Conservation (phyloP, 441 rosid species). For the Bocquillonia castaneifolia region DNA sequence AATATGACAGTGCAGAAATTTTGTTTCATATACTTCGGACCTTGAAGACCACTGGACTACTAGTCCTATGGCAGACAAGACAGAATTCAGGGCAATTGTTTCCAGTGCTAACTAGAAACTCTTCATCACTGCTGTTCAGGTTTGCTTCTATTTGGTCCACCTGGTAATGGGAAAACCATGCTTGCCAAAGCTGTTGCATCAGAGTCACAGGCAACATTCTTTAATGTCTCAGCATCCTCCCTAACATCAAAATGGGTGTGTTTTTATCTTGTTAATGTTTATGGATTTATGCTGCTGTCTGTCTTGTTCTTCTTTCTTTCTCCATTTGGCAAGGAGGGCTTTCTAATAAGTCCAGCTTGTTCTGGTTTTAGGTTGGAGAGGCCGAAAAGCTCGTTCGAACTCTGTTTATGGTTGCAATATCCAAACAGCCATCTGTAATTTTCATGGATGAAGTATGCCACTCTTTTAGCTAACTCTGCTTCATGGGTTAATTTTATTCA, state of each 20-base stretch:
- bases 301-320: slow-evolving; percentile 1
- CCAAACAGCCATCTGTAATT: slow-evolving; percentile 90
- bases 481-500: slow-evolving; percentile 9
- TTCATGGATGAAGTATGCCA: slow-evolving; percentile 85
- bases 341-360: slow-evolving; percentile 19
- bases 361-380: slow-evolving; percentile 75
- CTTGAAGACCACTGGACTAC: neutral
- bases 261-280: slow-evolving; percentile 15
- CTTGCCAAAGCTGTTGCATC: slow-evolving; percentile 98
- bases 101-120: slow-evolving; percentile 4
- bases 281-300: too few relatives aligned
- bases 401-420: slow-evolving; percentile 77
- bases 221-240: slow-evolving; percentile 90
- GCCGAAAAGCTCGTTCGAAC: slow-evolving; percentile 91
- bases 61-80: neutral
- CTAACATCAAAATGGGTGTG: slow-evolving; percentile 92
- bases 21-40: neutral
- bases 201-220: slow-evolving; percentile 90
- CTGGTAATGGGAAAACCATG: slow-evolving; percentile 98
- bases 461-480: slow-evolving; percentile 22
- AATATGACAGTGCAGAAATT: neutral
- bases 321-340: neutral
- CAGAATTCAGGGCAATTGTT: slow-evolving; percentile 1
- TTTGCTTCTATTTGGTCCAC: slow-evolving; percentile 93
- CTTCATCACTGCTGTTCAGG: slow-evolving; percentile 38